phyloP scores from a whole-genome alignment of 1,139 yeast genomes.

The Geotrichum citri-aurantii region DNA sequence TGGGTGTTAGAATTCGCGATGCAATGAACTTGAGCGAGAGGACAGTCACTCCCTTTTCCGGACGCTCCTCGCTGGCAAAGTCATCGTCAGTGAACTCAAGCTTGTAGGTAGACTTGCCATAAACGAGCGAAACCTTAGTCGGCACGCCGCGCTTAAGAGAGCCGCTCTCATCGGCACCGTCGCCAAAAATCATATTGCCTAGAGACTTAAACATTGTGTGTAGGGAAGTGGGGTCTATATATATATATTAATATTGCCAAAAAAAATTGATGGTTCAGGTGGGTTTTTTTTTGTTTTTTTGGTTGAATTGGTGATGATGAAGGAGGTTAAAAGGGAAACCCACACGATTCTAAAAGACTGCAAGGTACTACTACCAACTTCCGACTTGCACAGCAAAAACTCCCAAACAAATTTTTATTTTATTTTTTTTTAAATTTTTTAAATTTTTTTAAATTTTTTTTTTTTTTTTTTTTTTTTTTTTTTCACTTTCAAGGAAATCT shows the following conservation, averaged over 20 bases:
- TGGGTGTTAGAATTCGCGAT: constrained; percentile 16
- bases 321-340: not conserved
- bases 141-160: constrained; percentile 6
- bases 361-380: not conserved
- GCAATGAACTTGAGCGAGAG: constrained; percentile 14
- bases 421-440: too few relatives aligned
- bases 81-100: constrained; percentile 17
- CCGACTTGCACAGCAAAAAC: not conserved
- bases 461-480: too few relatives aligned
- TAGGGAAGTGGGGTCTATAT: too few relatives aligned
- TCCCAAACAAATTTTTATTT: not conserved
- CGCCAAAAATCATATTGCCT: constrained; percentile 14
- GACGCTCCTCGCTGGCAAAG: constrained; percentile 15
- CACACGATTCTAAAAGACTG: not conserved
- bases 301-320: not conserved
- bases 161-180: not conserved
- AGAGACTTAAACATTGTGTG: constrained; percentile 11
- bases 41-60: constrained; percentile 18
- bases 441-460: too few relatives aligned
- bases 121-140: constrained; percentile 8
- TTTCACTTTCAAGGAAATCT: too few relatives aligned
- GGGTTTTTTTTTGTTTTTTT: not conserved
- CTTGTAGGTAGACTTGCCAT: constrained; percentile 12
- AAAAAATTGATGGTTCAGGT: too few relatives aligned
- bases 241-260: too few relatives aligned